phyloP scores from a whole-genome alignment of 202 grass and related monocot species.

The Cymbopogon flexuosus region DNA sequence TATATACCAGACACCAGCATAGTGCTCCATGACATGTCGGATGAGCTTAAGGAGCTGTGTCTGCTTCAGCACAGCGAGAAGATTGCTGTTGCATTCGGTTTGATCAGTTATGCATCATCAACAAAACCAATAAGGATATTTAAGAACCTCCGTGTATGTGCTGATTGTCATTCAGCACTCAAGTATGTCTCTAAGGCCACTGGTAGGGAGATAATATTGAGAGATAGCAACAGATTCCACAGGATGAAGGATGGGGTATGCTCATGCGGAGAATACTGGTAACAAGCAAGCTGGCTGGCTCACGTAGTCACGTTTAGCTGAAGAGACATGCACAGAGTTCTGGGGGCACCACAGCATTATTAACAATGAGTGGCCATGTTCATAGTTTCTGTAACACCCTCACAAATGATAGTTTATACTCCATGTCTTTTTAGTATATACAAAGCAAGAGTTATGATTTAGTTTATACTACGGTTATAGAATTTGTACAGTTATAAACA shows the following conservation, averaged over 20 bases:
- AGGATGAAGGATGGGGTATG: conserved; percentile 63
- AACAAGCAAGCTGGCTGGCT: background rate
- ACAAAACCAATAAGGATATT: conserved; percentile 78
- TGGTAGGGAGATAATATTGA: conserved; percentile 61
- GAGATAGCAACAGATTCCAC: conserved; percentile 90
- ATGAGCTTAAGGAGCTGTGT: conserved; percentile 73
- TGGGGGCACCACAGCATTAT: background rate
- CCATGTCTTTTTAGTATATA: too few species aligned
- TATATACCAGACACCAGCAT: conserved; percentile 69
- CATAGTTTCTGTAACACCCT: background rate
- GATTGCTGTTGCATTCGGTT: conserved; percentile 73
- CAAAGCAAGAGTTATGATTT: background rate
- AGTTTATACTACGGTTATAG: background rate
- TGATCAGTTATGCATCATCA: conserved; percentile 48
- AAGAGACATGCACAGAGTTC: background rate
- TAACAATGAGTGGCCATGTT: background rate
- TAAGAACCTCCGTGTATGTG: conserved; percentile 78
- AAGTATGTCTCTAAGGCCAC: conserved; percentile 68
- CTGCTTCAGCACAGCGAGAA: conserved; percentile 90
- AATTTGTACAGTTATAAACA: background rate
- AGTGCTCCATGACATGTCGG: conserved; percentile 69
- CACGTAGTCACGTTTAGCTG: background rate
- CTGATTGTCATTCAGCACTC: conserved; percentile 72
- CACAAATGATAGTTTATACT: background rate
- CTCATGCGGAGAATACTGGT: conserved; percentile 76